These are phyloP conservation scores for Iberis pinnata DNA, from an alignment of 345 rosid genomes.

Conservation along the genomic window DNA sequence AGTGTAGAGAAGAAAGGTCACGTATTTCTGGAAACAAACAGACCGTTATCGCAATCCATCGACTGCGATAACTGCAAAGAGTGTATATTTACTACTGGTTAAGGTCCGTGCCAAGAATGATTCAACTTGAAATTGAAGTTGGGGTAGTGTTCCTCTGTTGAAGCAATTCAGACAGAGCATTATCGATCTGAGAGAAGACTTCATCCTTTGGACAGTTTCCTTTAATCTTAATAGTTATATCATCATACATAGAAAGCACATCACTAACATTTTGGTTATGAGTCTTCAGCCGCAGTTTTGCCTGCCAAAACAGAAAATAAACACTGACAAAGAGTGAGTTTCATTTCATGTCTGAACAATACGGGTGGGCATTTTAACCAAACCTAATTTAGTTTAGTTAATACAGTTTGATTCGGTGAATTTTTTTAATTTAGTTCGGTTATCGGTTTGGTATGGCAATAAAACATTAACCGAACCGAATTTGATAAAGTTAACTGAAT, in stretches of 20 bases:
- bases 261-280: slow-evolving; percentile 76
- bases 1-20: background rate
- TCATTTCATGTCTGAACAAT: background rate
- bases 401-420: too few species aligned
- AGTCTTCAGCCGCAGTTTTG: slow-evolving; percentile 67
- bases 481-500: too few species aligned
- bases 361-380: too few species aligned
- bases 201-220: slow-evolving; percentile 53
- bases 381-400: too few species aligned
- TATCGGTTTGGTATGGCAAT: too few species aligned
- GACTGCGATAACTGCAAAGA: background rate
- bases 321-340: background rate
- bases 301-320: slow-evolving; percentile 36
- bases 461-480: too few species aligned
- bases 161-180: slow-evolving; percentile 42
- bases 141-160: slow-evolving; percentile 36
- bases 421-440: too few species aligned
- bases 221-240: slow-evolving; percentile 64
- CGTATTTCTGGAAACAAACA: slow-evolving; percentile 13
- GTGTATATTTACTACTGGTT: slow-evolving; percentile 20
- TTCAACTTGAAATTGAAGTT: slow-evolving; percentile 40
- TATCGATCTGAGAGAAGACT: slow-evolving; percentile 54
- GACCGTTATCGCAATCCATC: too few species aligned
- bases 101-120: slow-evolving; percentile 13
- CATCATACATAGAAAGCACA: slow-evolving; percentile 74